These are phyloP conservation scores for Neonothopanus nambi DNA, from an alignment of 1,284 basidiomycete species.

Conservation along the genomic window DNA sequence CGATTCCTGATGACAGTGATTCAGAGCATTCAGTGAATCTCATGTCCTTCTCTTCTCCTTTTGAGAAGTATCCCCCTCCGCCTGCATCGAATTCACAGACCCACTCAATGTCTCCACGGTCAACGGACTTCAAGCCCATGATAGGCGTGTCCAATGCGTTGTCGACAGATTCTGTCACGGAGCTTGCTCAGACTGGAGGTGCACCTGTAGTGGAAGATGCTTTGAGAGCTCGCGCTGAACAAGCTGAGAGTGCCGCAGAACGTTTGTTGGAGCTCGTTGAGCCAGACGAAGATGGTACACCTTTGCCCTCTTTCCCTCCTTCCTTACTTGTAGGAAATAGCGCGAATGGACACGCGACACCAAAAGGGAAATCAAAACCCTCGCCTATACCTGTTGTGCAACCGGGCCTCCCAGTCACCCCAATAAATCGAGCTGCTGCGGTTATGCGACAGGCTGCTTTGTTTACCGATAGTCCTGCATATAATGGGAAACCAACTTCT, in stretches of 20 bases:
- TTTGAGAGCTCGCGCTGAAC: conserved; percentile 79
- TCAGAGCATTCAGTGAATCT: conserved; percentile 60
- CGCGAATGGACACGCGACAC: conserved; percentile 33
- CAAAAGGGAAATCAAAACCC: conserved; percentile 41
- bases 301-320: conserved; percentile 53
- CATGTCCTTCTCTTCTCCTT: conserved; percentile 72
- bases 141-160: conserved; percentile 51
- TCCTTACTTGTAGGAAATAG: conserved; percentile 51
- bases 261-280: conserved; percentile 79
- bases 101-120: conserved; percentile 53
- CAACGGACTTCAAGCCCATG: conserved; percentile 49
- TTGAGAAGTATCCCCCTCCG: conserved; percentile 47
- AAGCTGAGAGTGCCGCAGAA: conserved; percentile 86
- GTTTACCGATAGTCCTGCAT: conserved; percentile 73
- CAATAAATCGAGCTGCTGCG: conserved; percentile 50
- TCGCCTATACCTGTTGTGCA: conserved; percentile 29
- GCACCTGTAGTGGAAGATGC: conserved; percentile 78
- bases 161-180: conserved; percentile 52
- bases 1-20: conserved; percentile 72
- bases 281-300: conserved; percentile 51
- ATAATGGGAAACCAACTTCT: conserved; percentile 50
- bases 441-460: conserved; percentile 75
- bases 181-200: conserved; percentile 31
- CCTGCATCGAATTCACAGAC: conserved; percentile 30
- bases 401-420: conserved; percentile 52